phyloP scores from a whole-genome alignment of 495 filamentous ascomycete genomes.

The Talaromyces ruber region DNA sequence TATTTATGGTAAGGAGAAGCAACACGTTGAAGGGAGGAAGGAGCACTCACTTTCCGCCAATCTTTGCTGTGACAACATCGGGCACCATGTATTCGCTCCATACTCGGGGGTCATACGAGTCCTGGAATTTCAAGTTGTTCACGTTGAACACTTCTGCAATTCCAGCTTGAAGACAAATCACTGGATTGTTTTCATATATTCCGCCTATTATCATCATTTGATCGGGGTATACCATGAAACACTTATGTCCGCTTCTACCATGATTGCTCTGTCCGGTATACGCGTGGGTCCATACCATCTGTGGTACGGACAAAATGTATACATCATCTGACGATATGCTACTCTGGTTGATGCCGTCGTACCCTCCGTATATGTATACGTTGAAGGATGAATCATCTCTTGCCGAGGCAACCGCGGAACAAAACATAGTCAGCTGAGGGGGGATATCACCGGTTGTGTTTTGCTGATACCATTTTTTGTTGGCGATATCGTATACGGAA shows the following conservation, averaged over 20 bases:
- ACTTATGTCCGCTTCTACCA: conserved; percentile 54
- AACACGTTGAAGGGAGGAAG: not conserved
- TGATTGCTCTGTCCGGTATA: conserved; percentile 35
- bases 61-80: conserved; percentile 40
- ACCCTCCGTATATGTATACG: conserved; percentile 72
- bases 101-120: conserved; percentile 48
- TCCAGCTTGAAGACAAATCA: conserved; percentile 42
- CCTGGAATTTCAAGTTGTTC: conserved; percentile 46
- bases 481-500: conserved; percentile 59
- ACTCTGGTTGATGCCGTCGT: conserved; percentile 35
- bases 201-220: conserved; percentile 70
- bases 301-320: conserved; percentile 65
- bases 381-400: conserved; percentile 54
- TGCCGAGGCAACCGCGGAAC: conserved; percentile 55
- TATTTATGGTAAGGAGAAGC: conserved; percentile 4
- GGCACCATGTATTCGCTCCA: conserved; percentile 57
- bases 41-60: conserved; percentile 50
- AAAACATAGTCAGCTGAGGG: conserved; percentile 47
- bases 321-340: conserved; percentile 51
- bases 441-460: conserved; percentile 48
- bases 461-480: conserved; percentile 47
- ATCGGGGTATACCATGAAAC: conserved; percentile 60
- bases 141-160: conserved; percentile 58
- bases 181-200: conserved; percentile 9
- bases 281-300: conserved; percentile 67